Base-by-base conservation (phyloP, 805 yeast genomes). In the Scheffersomyces lignosus region DNA sequence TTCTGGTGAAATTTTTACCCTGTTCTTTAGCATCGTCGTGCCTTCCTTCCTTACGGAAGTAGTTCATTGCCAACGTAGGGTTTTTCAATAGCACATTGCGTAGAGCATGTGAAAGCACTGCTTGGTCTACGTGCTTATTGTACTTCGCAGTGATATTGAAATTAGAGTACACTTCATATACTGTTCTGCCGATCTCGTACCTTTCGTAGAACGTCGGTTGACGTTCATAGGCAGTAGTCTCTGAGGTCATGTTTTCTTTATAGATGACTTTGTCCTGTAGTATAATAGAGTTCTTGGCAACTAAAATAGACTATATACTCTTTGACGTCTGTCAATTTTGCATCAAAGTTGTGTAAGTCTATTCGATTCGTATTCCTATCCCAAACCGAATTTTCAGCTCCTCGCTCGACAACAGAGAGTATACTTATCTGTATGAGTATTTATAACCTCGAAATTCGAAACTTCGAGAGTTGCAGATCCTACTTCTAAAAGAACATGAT, bases 61-160 rank as follows among this genome's bases (percentile, higher is more conserved):
- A 54, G 36, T 58, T 58, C 22, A 40, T 39, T 1, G 47, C 34
- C 7, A 59, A 47, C 20, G 31, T 15, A 14, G 33, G 33, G 15
- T 34, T 18, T 8, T 34, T 28, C 27, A 28, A 22, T 3, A 34
- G 13, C 13, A 34, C 17, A 18, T 28, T 27, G 18, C 28, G 26
- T 5, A 34, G 5, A 6, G 37, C 37, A 27, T 34, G 37, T 3
- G 37, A 12, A 15, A 34, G 33, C 13, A 20, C 32, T 6, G 17
- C 17, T 12, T 15, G 33, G 3, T 23, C 18, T 10, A 34, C 27
- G 13, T 10, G 22, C 6, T 31, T 22, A 26, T 46, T 48, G 41
- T 52, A 56, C 16, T 44, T 43, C 12, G 49, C 60, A 12, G 49
- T 41, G 13, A 62, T 37, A 28, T 49, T 51, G 38, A 57, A 56